Evolutionary conservation across 2,329 filamentous ascomycete species (phyloP), one percentile per base, ranked within the genome.

Genomic region (Phialophora macrospora): DNA sequence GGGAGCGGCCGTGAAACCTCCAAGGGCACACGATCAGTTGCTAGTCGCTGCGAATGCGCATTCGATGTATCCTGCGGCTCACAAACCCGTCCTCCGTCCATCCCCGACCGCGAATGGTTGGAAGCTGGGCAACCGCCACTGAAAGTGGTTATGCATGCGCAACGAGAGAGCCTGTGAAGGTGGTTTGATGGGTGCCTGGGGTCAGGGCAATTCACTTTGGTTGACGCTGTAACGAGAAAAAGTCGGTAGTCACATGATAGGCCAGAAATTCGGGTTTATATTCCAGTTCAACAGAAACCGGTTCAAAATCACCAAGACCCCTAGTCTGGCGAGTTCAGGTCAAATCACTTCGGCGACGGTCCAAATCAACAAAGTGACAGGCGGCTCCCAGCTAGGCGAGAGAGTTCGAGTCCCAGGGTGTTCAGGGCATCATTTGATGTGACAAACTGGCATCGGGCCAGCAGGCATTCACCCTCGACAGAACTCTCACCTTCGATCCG

Each of bases 271-370:
- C 30, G 41, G 57, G 54, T 67, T 61, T 64, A 22, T 57, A 14
- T 58, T 48, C 26, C 41, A 49, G 30, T 9, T 14, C 38, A 8
- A 44, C 44, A 17, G 30, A 41, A 65, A 55, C 46, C 32, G 60
- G 49, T 48, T 48, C 59, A n/a, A 55, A 68, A 68, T 55, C 65
- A 56, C 65, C 59, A 63, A 65, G 62, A 65, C 49, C 66, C 66
- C 66, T 68, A 57, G 9, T 24, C 24, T 32, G 14, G 58, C 20
- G 30, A 57, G 62, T 58, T 61, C 65, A 46, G 54, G 58, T 46
- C 61, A 62, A 58, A 59, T 62, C 46, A 64, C 57, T 60, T 64
- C 32, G 57, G 49, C 52, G 24, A 54, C 24, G 22, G 55, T 48
- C 55, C 22, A 46, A 59, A 26, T 61, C 63, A 20, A 62, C 54